Conservation (phyloP, 2,329 filamentous ascomycete species). For the Colletotrichum sp. region DNA sequence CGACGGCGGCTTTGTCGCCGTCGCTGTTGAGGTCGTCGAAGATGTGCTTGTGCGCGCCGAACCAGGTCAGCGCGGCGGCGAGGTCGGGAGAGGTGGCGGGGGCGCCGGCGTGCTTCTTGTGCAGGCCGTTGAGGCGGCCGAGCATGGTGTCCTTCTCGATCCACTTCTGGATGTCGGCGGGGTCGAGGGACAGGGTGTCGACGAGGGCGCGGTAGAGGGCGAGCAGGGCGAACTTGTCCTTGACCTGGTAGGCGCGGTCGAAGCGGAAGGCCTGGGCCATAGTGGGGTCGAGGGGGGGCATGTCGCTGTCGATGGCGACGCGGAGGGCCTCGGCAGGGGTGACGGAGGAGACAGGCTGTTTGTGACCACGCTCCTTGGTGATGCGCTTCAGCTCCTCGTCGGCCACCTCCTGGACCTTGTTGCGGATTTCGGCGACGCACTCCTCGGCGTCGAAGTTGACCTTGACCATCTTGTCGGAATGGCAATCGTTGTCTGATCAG, state of each 20-base stretch:
- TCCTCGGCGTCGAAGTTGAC: not conserved
- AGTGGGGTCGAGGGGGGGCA: not conserved
- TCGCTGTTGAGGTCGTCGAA: not conserved
- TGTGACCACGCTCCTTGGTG: not conserved
- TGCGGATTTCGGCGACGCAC: not conserved
- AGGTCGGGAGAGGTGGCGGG: not conserved
- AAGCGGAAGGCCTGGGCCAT: not conserved
- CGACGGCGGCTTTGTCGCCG: not conserved
- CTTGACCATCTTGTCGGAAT: not conserved
- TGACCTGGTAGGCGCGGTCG: not conserved
- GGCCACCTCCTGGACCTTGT: not conserved
- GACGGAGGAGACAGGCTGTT: not conserved
- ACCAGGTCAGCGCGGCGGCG: not conserved
- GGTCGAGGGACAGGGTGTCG: not conserved
- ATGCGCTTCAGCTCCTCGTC: not conserved
- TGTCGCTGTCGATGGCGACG: not conserved
- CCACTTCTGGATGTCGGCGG: not conserved
- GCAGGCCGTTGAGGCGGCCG: not conserved
- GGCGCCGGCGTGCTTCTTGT: not conserved
- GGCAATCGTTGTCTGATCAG: not conserved
- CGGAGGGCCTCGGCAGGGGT: not conserved
- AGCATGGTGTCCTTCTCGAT: not conserved
- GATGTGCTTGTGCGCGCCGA: not conserved
- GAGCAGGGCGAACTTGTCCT: not conserved
- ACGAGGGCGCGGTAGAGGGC: not conserved